These are phyloP conservation scores for Allomyces javanicus DNA, from an alignment of 192 early-diverging fungal species.

Conservation along the genomic window DNA sequence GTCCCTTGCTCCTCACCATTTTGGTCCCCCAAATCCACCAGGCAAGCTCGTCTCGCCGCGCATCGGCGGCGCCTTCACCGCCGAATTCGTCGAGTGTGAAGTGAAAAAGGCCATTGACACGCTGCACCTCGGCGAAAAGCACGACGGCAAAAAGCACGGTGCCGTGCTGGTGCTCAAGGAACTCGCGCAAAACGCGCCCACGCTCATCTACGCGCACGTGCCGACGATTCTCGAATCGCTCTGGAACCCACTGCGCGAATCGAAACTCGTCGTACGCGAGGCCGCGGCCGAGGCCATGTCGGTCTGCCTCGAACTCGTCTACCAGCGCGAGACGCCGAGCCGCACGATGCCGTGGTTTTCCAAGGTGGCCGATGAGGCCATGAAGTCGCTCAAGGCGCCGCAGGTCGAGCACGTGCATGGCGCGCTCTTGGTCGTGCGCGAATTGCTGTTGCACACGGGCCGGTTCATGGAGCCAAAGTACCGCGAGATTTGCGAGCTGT, in stretches of 20 bases:
- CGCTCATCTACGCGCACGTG: slow-evolving; percentile 62
- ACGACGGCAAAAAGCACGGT: slow-evolving; percentile 56
- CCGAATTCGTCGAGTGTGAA: slow-evolving; percentile 68
- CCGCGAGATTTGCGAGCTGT: slow-evolving; percentile 48
- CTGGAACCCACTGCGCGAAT: slow-evolving; percentile 66
- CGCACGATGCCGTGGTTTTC: slow-evolving; percentile 37
- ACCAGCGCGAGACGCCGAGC: slow-evolving; percentile 48
- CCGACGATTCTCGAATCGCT: slow-evolving; percentile 63
- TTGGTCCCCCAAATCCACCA: neutral
- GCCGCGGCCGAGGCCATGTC: slow-evolving; percentile 61
- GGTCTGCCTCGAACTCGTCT: slow-evolving; percentile 53
- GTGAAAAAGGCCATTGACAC: slow-evolving; percentile 66
- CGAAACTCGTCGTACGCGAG: slow-evolving; percentile 53
- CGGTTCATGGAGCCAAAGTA: slow-evolving; percentile 75
- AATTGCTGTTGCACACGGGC: slow-evolving; percentile 58
- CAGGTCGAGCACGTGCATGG: slow-evolving; percentile 71
- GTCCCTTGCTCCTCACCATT: neutral
- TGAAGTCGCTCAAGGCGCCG: slow-evolving; percentile 37
- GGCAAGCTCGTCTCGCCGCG: neutral
- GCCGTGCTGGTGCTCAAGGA: slow-evolving; percentile 59
- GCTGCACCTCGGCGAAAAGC: slow-evolving; percentile 59
- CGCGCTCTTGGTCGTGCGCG: slow-evolving; percentile 56
- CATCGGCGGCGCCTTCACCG: slow-evolving; percentile 42
- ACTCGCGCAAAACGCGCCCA: slow-evolving; percentile 54
- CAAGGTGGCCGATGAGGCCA: slow-evolving; percentile 66